phyloP scores from a whole-genome alignment of 805 yeast species.

The Tetrapisispora phaffii region DNA sequence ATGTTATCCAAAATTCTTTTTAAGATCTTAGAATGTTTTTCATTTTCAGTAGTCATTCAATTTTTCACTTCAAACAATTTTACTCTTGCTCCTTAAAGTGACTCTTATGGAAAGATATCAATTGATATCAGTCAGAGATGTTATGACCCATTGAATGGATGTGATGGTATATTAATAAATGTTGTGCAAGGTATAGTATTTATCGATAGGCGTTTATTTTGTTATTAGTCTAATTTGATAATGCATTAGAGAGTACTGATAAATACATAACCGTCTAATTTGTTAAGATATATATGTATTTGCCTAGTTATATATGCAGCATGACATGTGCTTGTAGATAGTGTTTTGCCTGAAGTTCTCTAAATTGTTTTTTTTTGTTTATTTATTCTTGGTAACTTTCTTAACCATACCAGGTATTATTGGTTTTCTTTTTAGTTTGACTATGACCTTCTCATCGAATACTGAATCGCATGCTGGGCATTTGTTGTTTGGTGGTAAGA shows the following conservation, averaged over 20 bases:
- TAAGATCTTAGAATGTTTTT: no score
- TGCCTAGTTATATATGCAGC: neutral
- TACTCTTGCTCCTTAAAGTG: neutral
- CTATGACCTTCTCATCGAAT: slow-evolving; percentile 57
- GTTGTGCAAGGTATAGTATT: no score
- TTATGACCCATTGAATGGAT: no score
- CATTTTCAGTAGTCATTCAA: neutral
- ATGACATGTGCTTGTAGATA: no score
- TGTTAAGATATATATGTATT: no score
- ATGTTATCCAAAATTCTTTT: no score
- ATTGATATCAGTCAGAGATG: neutral
- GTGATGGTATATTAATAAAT: no score
- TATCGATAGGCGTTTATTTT: no score
- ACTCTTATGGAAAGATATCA: neutral
- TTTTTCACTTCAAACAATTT: neutral
- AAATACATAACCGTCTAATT: no score
- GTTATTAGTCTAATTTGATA: no score
- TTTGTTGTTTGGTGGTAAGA: slow-evolving; percentile 50
- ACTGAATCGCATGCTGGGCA: slow-evolving; percentile 85
- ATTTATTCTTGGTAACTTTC: slow-evolving; percentile 6
- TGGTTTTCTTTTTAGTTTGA: slow-evolving; percentile 41
- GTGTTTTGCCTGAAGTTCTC: neutral
- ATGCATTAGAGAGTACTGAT: no score
- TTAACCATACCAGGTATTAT: slow-evolving; percentile 12
- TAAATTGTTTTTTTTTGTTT: neutral